phyloP scores from a whole-genome alignment of 1,139 yeast genomes.

The Keqinozyma sinolaborantium region DNA sequence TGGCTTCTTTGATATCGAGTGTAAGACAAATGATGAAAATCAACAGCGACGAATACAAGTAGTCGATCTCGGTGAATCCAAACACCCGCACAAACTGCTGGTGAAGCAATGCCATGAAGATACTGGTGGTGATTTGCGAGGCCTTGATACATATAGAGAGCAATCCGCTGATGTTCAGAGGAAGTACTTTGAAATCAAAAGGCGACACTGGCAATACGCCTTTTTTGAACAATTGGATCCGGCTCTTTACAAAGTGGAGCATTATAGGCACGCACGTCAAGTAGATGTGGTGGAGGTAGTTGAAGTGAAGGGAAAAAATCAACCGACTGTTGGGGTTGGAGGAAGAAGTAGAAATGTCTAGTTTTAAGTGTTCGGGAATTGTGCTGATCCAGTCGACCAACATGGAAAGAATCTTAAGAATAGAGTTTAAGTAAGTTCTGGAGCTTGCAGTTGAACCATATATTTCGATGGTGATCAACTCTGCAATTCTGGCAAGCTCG shows the following conservation, averaged over 20 bases:
- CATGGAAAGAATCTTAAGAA: slow-evolving; percentile 15
- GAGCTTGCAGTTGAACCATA: slow-evolving; percentile 17
- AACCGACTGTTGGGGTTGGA: slow-evolving; percentile 13
- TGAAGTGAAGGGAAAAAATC: slow-evolving; percentile 23
- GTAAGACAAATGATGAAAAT: slow-evolving; percentile 21
- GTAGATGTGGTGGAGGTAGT: slow-evolving; percentile 27
- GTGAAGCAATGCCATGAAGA: slow-evolving; percentile 19
- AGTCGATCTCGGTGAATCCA: slow-evolving; percentile 28
- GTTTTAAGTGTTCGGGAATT: slow-evolving; percentile 17
- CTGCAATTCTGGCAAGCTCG: slow-evolving; percentile 23
- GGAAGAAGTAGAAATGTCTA: slow-evolving; percentile 8
- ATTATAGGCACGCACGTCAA: slow-evolving; percentile 24
- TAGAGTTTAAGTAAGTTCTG: slow-evolving; percentile 14
- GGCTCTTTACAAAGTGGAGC: slow-evolving; percentile 18
- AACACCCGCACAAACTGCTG: slow-evolving; percentile 16
- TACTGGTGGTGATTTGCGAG: slow-evolving; percentile 22
- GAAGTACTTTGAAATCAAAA: slow-evolving; percentile 8
- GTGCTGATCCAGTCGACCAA: slow-evolving; percentile 20
- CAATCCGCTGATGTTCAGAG: slow-evolving; percentile 18
- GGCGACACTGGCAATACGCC: slow-evolving; percentile 3
- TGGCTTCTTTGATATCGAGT: slow-evolving; percentile 11
- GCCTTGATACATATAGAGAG: slow-evolving; percentile 18
- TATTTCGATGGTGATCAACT: slow-evolving; percentile 18
- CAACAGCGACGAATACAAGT: slow-evolving; percentile 18
- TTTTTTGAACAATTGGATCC: slow-evolving; percentile 10